These are phyloP conservation scores for Aspergillus sergii DNA, from an alignment of 2,329 filamentous ascomycete genomes.

Conservation along the genomic window DNA sequence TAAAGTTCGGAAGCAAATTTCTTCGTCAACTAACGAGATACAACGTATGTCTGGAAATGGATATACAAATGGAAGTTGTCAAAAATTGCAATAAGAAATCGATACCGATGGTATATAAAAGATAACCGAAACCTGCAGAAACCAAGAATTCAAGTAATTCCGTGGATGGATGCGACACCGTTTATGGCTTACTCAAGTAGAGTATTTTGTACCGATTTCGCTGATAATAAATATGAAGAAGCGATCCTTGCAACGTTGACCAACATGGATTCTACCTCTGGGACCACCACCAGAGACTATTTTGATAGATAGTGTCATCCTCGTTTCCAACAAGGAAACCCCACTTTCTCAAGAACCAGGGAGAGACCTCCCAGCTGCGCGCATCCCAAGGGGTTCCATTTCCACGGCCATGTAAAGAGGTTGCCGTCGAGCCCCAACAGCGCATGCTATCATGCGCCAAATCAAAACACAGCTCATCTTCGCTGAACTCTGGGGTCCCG, in stretches of 20 bases:
- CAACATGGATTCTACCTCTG: background rate
- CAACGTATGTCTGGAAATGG: background rate
- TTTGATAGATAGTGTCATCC: background rate
- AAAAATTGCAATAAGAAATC: background rate
- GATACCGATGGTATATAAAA: background rate
- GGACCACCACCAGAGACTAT: background rate
- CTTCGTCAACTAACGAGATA: background rate
- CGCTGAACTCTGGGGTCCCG: background rate
- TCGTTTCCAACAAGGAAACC: background rate
- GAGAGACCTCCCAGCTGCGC: background rate
- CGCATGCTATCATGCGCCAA: background rate
- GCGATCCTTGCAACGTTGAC: background rate
- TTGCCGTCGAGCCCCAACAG: background rate
- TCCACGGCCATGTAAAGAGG: background rate
- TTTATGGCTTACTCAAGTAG: background rate
- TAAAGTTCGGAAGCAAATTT: background rate
- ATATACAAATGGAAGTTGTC: background rate
- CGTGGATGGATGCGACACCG: background rate
- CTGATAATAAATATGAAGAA: background rate
- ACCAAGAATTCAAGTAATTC: fast-evolving
- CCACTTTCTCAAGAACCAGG: background rate
- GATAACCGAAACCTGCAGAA: background rate
- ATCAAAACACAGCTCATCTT: background rate
- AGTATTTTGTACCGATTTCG: fast-evolving
- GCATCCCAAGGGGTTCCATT: background rate